Conservation (phyloP, 2,329 filamentous ascomycete species). For the Trichoderma polysporum region DNA sequence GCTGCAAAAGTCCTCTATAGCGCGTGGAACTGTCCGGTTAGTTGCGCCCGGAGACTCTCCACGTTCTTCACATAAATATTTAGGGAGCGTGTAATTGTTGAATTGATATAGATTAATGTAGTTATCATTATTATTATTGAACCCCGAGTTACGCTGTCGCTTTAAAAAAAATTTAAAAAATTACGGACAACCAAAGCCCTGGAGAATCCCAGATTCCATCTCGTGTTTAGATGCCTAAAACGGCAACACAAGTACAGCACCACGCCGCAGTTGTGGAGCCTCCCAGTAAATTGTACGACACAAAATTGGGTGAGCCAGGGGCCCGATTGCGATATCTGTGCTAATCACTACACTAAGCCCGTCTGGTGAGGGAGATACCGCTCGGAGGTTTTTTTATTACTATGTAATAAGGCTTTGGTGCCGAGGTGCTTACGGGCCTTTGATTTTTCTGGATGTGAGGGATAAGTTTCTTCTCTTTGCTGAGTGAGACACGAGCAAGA, state of each 20-base stretch:
- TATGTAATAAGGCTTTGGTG: not conserved
- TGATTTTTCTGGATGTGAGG: not conserved
- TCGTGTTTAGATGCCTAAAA: not conserved
- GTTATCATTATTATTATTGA: not conserved
- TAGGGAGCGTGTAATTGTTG: not conserved
- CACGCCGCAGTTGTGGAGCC: not conserved
- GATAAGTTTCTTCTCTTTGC: not conserved
- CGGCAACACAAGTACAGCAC: not conserved
- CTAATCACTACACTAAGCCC: conserved; percentile 5
- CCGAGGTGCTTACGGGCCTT: not conserved
- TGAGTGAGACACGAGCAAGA: not conserved
- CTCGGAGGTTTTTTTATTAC: not conserved
- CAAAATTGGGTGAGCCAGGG: conserved; percentile 16
- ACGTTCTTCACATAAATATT: not conserved
- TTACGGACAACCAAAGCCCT: not conserved
- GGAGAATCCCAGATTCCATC: not conserved
- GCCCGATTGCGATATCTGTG: conserved; percentile 18
- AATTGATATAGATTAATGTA: not conserved
- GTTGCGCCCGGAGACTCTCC: not conserved
- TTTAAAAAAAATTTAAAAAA: too few species aligned
- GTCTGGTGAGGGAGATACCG: conserved; percentile 3
- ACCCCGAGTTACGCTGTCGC: too few species aligned
- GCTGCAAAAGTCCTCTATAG: not conserved
- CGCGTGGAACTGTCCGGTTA: not conserved
- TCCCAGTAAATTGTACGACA: not conserved